Conservation (phyloP, 75 land plant genomes). For the Picea glauca region DNA sequence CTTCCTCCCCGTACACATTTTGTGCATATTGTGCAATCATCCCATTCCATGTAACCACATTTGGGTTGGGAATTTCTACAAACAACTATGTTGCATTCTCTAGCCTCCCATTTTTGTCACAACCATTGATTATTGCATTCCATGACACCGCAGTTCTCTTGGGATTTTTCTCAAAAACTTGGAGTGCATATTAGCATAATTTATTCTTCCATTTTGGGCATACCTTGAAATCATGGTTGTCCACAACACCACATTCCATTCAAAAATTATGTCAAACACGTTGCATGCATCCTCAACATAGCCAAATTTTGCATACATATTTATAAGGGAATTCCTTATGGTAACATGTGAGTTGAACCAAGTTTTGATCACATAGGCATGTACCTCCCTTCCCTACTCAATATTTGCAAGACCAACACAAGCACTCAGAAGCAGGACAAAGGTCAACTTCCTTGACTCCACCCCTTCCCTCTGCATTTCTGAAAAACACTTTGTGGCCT, state of each 20-base stretch:
- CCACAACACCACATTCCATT: neutral
- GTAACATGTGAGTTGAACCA: too few species aligned
- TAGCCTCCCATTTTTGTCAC: slow-evolving; percentile 18
- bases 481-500: too few species aligned
- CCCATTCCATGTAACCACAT: slow-evolving; percentile 46
- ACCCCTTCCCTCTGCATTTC: too few species aligned
- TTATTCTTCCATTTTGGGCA: neutral
- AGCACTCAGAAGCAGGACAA: too few species aligned
- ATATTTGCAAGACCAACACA: too few species aligned
- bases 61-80: slow-evolving; percentile 14
- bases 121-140: slow-evolving; percentile 41
- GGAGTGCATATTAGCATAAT: too few species aligned
- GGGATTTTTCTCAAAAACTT: slow-evolving; percentile 27
- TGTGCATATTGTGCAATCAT: slow-evolving; percentile 30
- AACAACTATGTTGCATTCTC: slow-evolving; percentile 31
- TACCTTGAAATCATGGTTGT: slow-evolving; percentile 20
- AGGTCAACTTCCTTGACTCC: too few species aligned
- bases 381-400: too few species aligned
- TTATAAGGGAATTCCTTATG: too few species aligned
- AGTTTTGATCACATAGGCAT: too few species aligned
- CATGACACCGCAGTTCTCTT: slow-evolving; percentile 32
- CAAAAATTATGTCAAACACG: neutral
- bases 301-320: neutral
- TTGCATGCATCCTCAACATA: neutral
- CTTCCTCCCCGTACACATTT: slow-evolving; percentile 15